phyloP scores from a whole-genome alignment of 768 basidiomycete genomes.

The Crassisporium funariophilum region DNA sequence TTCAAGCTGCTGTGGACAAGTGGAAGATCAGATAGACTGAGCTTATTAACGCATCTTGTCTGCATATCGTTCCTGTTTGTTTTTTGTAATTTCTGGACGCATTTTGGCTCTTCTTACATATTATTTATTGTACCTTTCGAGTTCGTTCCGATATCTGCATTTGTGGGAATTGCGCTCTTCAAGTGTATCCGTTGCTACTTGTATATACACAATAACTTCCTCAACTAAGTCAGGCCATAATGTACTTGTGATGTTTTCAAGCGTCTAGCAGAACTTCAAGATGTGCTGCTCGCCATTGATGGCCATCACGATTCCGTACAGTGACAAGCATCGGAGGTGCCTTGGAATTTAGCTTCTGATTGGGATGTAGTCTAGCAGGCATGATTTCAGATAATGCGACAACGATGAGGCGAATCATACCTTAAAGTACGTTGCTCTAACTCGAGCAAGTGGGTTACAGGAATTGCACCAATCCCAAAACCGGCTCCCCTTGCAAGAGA shows the following conservation, averaged over 20 bases:
- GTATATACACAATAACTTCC: too few species aligned
- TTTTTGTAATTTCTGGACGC: constrained; percentile 6
- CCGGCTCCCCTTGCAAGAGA: constrained; percentile 81
- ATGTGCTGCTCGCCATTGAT: constrained; percentile 53
- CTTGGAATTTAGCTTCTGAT: constrained; percentile 22
- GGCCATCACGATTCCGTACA: constrained; percentile 61
- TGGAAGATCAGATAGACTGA: constrained; percentile 59
- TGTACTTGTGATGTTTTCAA: too few species aligned
- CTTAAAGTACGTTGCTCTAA: constrained; percentile 50
- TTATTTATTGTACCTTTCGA: constrained; percentile 8
- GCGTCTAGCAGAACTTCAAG: constrained; percentile 25
- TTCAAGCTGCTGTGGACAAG: constrained; percentile 73
- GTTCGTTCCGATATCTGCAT: neutral
- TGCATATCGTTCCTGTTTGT: constrained; percentile 2
- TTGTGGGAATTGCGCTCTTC: too few species aligned
- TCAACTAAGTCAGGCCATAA: too few species aligned
- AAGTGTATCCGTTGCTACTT: too few species aligned
- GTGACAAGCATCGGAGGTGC: constrained; percentile 52
- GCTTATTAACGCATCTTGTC: too few species aligned
- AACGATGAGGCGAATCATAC: constrained; percentile 22
- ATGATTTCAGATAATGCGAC: constrained; percentile 1
- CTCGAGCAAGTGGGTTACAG: constrained; percentile 53
- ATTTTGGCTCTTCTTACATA: constrained; percentile 9
- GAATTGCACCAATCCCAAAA: constrained; percentile 74
- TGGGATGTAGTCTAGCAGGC: constrained; percentile 28